Evolutionary conservation across 768 basidiomycete species (phyloP).

Genomic region (Lentinus tigrinus): DNA sequence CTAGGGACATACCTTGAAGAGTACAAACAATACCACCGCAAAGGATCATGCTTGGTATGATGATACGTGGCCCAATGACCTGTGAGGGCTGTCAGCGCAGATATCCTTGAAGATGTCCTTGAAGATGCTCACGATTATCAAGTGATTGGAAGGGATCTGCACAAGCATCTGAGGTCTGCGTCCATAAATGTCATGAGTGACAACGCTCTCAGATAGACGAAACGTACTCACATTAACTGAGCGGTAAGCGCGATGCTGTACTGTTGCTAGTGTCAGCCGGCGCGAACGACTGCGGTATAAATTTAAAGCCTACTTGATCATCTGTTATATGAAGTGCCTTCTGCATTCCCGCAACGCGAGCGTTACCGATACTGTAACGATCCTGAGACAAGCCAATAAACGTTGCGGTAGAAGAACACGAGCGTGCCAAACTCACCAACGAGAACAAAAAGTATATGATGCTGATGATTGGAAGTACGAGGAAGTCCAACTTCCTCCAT

Average conservation of each 20-base stretch:
- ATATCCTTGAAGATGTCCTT: neutral
- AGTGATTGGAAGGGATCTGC: neutral
- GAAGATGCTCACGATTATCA: neutral
- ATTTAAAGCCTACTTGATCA: neutral
- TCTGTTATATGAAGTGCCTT: neutral
- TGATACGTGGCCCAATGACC: slow-evolving; percentile 53
- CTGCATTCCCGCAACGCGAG: slow-evolving; percentile 3
- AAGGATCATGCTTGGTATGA: slow-evolving; percentile 61
- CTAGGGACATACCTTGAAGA: slow-evolving; percentile 46
- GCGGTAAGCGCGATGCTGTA: slow-evolving; percentile 3
- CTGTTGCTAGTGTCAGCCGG: neutral
- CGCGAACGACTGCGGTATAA: neutral
- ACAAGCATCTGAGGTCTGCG: neutral
- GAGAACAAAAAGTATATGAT: neutral
- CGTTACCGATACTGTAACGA: slow-evolving; percentile 8
- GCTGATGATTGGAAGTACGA: neutral
- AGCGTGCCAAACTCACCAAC: neutral
- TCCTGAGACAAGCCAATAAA: neutral
- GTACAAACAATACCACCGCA: slow-evolving; percentile 64
- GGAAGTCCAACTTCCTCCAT: neutral
- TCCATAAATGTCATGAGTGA: neutral
- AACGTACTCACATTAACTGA: neutral
- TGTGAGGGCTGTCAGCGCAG: slow-evolving; percentile 10
- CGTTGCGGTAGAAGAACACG: neutral
- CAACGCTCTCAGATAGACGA: neutral